phyloP scores from a whole-genome alignment of 2,329 filamentous ascomycete species.

The Emmonsiellopsis sp. region DNA sequence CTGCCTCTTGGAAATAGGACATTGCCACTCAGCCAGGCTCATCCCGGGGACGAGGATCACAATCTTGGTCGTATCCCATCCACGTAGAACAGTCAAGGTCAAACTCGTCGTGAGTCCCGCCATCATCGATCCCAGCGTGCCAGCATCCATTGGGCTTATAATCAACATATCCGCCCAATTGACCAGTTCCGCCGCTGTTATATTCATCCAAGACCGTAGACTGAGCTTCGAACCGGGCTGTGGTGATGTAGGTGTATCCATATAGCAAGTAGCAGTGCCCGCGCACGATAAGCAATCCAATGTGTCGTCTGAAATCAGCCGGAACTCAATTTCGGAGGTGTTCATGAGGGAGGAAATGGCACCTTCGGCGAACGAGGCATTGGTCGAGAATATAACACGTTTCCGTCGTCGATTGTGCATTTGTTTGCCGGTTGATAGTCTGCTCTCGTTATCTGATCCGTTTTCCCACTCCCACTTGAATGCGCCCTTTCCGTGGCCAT shows the following conservation, averaged over 20 bases:
- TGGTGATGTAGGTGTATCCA: slow-evolving; percentile 29
- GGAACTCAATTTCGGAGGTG: slow-evolving; percentile 31
- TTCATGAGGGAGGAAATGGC: slow-evolving; percentile 30
- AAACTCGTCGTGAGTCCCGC: slow-evolving; percentile 73
- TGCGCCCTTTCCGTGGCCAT: not conserved
- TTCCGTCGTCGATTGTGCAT: slow-evolving; percentile 16
- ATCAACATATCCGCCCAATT: slow-evolving; percentile 84
- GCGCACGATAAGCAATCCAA: slow-evolving; percentile 12
- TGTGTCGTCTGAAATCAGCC: slow-evolving; percentile 32
- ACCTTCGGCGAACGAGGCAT: slow-evolving; percentile 31
- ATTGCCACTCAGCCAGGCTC: slow-evolving; percentile 83
- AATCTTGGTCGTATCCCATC: slow-evolving; percentile 80
- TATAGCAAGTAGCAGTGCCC: slow-evolving; percentile 32
- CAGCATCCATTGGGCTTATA: slow-evolving; percentile 74
- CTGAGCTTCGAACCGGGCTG: slow-evolving; percentile 29
- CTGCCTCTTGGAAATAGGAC: slow-evolving; percentile 80
- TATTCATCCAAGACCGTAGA: slow-evolving; percentile 31
- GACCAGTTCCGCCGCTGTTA: slow-evolving; percentile 54
- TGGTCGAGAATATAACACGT: slow-evolving; percentile 29
- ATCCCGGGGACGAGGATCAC: slow-evolving; percentile 81
- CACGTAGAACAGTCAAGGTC: slow-evolving; percentile 68
- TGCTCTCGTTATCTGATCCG: not conserved
- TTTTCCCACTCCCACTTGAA: not conserved
- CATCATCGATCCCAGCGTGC: slow-evolving; percentile 80
- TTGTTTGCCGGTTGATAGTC: not conserved